Evolutionary conservation across 1,284 basidiomycete genomes (phyloP).

Genomic region (Papiliotrema nemorosa): DNA sequence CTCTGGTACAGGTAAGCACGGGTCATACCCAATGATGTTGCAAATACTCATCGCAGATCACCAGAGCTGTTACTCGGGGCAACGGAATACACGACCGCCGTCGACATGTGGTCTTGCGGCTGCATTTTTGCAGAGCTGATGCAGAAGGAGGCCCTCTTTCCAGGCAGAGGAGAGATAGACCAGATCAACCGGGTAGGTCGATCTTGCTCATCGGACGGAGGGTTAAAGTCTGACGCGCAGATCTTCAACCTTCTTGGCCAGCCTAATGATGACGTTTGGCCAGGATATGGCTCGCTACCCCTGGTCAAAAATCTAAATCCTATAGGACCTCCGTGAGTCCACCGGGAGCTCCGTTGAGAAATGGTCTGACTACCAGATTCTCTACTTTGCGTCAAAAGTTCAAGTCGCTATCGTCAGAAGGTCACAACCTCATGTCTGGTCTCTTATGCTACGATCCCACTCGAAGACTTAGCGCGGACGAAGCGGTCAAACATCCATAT

Average conservation of each 20-base stretch:
- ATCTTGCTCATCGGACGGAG: not conserved
- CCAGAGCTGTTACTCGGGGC: conserved; percentile 94
- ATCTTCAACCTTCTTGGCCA: conserved; percentile 88
- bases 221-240: conserved; percentile 20
- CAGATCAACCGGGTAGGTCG: conserved; percentile 70
- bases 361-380: conserved; percentile 36
- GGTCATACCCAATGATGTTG: not conserved
- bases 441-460: conserved; percentile 87
- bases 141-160: conserved; percentile 87
- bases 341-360: no score
- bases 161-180: conserved; percentile 92
- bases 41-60: conserved; percentile 56
- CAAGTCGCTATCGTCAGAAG: conserved; percentile 72
- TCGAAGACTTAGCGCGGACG: conserved; percentile 75
- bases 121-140: conserved; percentile 93
- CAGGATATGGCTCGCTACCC: conserved; percentile 72
- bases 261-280: conserved; percentile 82
- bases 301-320: conserved; percentile 74
- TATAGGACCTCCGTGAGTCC: conserved; percentile 58
- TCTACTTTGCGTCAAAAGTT: conserved; percentile 58
- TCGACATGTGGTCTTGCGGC: conserved; percentile 50
- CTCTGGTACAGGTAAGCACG: conserved; percentile 89
- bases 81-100: conserved; percentile 84
- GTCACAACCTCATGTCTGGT: conserved; percentile 77
- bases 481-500: conserved; percentile 85